A percentile compares a stretch with the other conserved stretches of the same genome.
phyloP scores from a whole-genome alignment of 345 rosid genomes.

The Aegle marmelos region DNA sequence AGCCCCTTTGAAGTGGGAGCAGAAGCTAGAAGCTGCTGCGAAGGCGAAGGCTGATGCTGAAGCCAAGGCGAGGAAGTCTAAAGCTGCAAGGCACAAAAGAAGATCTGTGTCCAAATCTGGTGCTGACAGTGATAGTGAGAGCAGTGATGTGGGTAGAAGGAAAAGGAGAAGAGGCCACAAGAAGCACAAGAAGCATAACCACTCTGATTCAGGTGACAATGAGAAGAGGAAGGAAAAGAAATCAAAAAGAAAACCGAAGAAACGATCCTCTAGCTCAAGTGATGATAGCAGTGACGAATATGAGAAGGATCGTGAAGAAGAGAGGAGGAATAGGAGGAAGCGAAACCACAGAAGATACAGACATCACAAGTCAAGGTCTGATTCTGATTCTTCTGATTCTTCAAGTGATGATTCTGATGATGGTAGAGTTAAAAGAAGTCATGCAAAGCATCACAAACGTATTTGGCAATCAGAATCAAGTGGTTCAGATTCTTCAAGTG shows the following conservation, averaged over 20 bases:
- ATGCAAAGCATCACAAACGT: constrained; percentile 25
- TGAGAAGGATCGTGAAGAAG: constrained; percentile 47
- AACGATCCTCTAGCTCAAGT: constrained; percentile 37
- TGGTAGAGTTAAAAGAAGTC: constrained; percentile 28
- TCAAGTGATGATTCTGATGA: constrained; percentile 42
- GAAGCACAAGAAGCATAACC: constrained; percentile 54
- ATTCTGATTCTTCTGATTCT: constrained; percentile 30
- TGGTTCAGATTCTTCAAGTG: constrained; percentile 30
- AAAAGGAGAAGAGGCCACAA: constrained; percentile 43
- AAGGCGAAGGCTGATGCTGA: constrained; percentile 69
- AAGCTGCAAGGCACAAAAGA: constrained; percentile 51
- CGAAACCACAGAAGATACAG: constrained; percentile 40
- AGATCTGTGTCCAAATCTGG: constrained; percentile 41
- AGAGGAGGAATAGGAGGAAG: constrained; percentile 38
- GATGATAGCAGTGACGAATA: constrained; percentile 40
- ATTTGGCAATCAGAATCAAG: constrained; percentile 19
- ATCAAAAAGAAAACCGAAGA: constrained; percentile 44
- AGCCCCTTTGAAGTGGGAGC: constrained; percentile 95
- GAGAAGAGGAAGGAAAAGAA: constrained; percentile 56
- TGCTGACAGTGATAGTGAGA: constrained; percentile 40
- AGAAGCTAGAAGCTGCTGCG: constrained; percentile 90
- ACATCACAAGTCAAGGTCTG: constrained; percentile 36
- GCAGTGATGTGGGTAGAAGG: constrained; percentile 48
- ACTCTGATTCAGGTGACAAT: constrained; percentile 46
- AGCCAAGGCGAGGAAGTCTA: constrained; percentile 54